Evolutionary conservation across 352 stramenopile species (phyloP), one percentile per base, ranked within the genome.

Genomic region (Phytophthora macrochlamydospora): DNA sequence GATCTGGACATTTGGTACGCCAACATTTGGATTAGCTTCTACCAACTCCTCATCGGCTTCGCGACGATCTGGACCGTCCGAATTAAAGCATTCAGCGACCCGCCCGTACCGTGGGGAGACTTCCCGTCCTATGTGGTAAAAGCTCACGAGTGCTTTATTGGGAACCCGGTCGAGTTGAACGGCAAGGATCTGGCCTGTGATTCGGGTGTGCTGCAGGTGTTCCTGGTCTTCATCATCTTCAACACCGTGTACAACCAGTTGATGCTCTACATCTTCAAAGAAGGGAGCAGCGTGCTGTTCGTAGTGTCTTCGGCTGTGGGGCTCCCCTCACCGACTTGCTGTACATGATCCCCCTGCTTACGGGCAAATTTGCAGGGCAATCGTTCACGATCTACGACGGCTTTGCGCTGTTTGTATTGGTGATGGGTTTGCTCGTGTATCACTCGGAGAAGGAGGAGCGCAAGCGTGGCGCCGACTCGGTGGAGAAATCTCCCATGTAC

Each of bases 221-320:
- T 92, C 67, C 56, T 94, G 44, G 76, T 93, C 50, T 95, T 91
- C 67, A 95, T 95, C 59, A 58, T 94, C 28, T 94, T 94, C 79
- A 93, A 93, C 70, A 90, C 89, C 56, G 75, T 92, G 9, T 94
- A 92, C 81, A 94, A 94, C 65, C 84, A 95, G 73, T 80, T 96
- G 43, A 95, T 95, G 85, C 75, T 96, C 51, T 93, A 92, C 62
- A 92, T 96, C 65, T 93, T 96, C 76, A 94, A 95, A 61, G 84
- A 94, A 76, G 89, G 89, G 62, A 93, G 84, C 72, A 94, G 85
- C 37, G 89, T 95, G 60, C 71, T 96, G 40, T 96, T 96, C 46
- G 89, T 96, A 29, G 87, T 96, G 14, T 94, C 89, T 3, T 96
- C 89, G 18, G 87, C 88, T 2, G 81, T 94, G 38, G 87, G 88